These are phyloP conservation scores for Ramularia endophylla DNA, from an alignment of 2,329 filamentous ascomycete genomes.

Conservation along the genomic window DNA sequence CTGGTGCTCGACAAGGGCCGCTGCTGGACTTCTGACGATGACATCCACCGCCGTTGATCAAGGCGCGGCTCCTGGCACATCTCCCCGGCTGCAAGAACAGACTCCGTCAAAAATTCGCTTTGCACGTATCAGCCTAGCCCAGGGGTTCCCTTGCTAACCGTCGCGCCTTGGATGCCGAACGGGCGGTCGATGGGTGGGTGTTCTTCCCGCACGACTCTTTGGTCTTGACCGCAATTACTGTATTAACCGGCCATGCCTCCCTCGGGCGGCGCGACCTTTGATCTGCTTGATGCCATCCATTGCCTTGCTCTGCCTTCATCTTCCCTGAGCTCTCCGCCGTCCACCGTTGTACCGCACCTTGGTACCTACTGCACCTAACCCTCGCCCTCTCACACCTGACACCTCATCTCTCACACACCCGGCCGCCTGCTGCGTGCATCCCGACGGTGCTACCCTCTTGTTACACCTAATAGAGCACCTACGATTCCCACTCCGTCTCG, in stretches of 20 bases:
- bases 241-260: conserved; percentile 4
- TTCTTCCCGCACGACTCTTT: conserved; percentile 1
- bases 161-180: conserved; percentile 10
- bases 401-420: conserved; percentile 1
- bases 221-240: conserved; percentile 12
- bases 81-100: no score
- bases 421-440: conserved; percentile 1
- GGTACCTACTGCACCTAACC: no score
- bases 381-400: not conserved
- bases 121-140: not conserved
- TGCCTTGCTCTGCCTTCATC: conserved; percentile 2
- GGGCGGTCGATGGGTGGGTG: conserved; percentile 7
- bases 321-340: not conserved
- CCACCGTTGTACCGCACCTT: no score
- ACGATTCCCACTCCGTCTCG: conserved; percentile 3
- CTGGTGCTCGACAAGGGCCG: not conserved
- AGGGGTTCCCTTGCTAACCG: no score
- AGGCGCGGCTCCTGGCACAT: not conserved
- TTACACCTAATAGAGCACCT: not conserved
- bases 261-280: not conserved
- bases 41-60: not conserved
- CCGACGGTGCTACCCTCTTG: not conserved
- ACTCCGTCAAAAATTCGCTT: not conserved
- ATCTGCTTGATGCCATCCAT: not conserved
- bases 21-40: conserved; percentile 5